phyloP scores from a whole-genome alignment of 2,329 filamentous ascomycete species.

The Sporothrix globosa region DNA sequence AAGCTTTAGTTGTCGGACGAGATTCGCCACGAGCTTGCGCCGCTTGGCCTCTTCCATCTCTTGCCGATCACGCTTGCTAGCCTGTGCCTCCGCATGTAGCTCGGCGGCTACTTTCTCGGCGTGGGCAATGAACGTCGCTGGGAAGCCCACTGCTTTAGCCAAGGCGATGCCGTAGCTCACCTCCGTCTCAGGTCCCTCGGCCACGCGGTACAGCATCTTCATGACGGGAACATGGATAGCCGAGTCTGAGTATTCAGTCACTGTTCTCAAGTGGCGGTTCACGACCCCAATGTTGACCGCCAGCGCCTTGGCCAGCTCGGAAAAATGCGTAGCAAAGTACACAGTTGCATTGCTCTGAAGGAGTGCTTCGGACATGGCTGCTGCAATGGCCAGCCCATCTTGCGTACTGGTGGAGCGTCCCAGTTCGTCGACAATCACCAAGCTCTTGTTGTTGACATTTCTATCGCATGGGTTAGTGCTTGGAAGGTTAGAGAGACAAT shows the following conservation, averaged over 20 bases:
- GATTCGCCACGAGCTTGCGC: conserved; percentile 73
- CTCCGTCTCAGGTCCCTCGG: conserved; percentile 69
- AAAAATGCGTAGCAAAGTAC: conserved; percentile 95
- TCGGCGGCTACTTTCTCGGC: conserved; percentile 68
- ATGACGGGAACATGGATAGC: conserved; percentile 60
- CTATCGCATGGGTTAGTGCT: conserved; percentile 40
- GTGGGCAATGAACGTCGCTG: conserved; percentile 65
- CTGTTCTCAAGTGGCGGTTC: conserved; percentile 78
- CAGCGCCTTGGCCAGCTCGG: conserved; percentile 76
- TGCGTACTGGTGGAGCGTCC: conserved; percentile 86
- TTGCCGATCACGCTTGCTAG: conserved; percentile 46
- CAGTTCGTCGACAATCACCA: conserved; percentile 88
- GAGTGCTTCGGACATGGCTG: conserved; percentile 86
- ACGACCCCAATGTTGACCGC: conserved; percentile 75
- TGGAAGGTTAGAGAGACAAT: neutral
- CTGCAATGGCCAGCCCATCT: conserved; percentile 85
- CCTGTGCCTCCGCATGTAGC: conserved; percentile 62
- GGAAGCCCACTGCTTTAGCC: conserved; percentile 74
- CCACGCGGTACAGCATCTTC: conserved; percentile 86
- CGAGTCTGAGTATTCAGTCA: conserved; percentile 49
- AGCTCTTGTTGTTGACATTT: conserved; percentile 75
- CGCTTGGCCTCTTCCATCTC: conserved; percentile 50
- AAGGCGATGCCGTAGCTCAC: conserved; percentile 83
- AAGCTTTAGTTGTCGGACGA: conserved; percentile 61
- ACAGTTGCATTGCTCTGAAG: conserved; percentile 77